Evolutionary conservation across 2,329 filamentous ascomycete species (phyloP).

Genomic region (Fusarium paranaense): DNA sequence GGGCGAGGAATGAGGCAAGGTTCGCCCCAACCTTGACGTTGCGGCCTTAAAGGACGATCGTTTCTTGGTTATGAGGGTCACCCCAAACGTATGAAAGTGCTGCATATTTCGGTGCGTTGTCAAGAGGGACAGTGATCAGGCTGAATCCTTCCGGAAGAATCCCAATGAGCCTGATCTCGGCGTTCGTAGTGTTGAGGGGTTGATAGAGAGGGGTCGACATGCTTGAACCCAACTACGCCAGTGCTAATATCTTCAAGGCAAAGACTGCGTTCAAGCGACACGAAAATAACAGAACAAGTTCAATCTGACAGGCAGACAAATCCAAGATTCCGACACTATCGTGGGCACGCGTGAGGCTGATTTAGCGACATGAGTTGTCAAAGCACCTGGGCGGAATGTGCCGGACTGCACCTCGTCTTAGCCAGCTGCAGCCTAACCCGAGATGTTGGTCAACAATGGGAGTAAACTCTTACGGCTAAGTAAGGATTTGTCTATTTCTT

Average conservation of each 20-base stretch:
- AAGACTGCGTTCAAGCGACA: fast-evolving
- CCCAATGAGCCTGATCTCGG: background rate
- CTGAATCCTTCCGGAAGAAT: background rate
- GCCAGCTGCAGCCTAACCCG: too few species aligned
- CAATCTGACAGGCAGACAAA: fast-evolving
- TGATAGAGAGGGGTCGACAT: background rate
- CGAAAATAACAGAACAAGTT: background rate
- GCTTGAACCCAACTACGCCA: too few species aligned
- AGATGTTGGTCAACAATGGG: too few species aligned
- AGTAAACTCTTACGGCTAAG: background rate
- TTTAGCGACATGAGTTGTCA: too few species aligned
- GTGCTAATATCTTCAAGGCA: fast-evolving
- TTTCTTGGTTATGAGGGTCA: background rate
- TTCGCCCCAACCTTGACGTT: background rate
- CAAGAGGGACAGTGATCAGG: background rate
- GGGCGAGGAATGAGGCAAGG: background rate
- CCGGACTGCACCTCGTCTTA: too few species aligned
- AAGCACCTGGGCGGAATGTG: too few species aligned
- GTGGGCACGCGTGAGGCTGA: background rate
- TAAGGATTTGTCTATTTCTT: background rate
- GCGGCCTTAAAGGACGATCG: background rate
- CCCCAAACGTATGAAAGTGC: background rate
- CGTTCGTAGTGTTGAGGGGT: background rate
- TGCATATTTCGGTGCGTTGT: background rate
- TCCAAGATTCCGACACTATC: fast-evolving